These are phyloP conservation scores for Ascochyta fabae DNA, from an alignment of 2,329 filamentous ascomycete species.

Conservation along the genomic window DNA sequence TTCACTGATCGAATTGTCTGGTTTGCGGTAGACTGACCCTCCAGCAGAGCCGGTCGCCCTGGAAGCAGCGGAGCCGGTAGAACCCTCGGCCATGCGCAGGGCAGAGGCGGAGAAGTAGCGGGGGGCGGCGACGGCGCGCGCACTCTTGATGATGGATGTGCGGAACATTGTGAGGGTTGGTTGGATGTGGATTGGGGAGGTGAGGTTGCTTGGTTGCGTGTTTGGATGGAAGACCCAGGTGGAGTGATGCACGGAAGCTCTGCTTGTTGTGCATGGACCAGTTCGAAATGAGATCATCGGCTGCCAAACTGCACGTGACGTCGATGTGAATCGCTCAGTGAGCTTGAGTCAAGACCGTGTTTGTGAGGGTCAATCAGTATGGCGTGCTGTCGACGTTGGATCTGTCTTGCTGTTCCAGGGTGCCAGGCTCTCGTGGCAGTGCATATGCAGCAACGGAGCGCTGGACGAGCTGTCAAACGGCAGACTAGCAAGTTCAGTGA, in stretches of 20 bases:
- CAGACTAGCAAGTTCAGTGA: not conserved
- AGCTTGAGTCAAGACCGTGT: not conserved
- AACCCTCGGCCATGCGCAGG: constrained; percentile 54
- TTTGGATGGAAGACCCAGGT: constrained; percentile 4
- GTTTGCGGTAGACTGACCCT: constrained; percentile 34
- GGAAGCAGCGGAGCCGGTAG: constrained; percentile 52
- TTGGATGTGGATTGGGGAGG: constrained; percentile 21
- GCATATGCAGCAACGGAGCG: not conserved
- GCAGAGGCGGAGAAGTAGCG: constrained; percentile 53
- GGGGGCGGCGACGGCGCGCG: constrained; percentile 46
- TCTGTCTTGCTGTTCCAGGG: not conserved
- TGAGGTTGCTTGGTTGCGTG: constrained; percentile 17
- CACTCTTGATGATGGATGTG: constrained; percentile 49
- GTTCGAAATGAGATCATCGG: constrained; percentile 23
- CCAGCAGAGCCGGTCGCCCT: constrained; percentile 49
- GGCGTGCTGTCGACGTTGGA: not conserved
- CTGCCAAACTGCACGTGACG: not conserved
- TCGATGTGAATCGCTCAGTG: not conserved
- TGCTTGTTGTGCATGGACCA: not conserved
- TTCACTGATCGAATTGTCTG: not conserved
- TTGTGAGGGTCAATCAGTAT: not conserved
- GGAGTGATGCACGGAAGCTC: constrained; percentile 10
- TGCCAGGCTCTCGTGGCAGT: not conserved
- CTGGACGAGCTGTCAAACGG: not conserved
- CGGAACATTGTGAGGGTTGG: constrained; percentile 42